These are phyloP conservation scores for Apophysomyces ossiformis DNA, from an alignment of 371 early-diverging fungal species.

Conservation along the genomic window DNA sequence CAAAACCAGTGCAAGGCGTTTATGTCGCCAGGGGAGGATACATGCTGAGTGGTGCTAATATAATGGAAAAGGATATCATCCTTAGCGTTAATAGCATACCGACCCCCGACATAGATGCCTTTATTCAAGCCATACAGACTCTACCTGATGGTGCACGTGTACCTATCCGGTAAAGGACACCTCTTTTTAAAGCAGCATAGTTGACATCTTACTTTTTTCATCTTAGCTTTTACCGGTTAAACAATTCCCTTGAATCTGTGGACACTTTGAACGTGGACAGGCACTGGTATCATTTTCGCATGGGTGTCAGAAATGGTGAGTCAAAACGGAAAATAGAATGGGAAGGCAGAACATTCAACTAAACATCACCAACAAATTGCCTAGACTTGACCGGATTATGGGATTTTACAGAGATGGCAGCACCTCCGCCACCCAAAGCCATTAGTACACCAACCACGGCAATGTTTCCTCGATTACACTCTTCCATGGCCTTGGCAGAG, in stretches of 20 bases:
- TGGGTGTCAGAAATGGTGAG: slow-evolving; percentile 77
- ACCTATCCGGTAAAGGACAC: slow-evolving; percentile 57
- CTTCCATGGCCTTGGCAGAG: slow-evolving; percentile 62
- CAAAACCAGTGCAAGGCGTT: slow-evolving; percentile 78
- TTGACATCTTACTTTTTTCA: not conserved
- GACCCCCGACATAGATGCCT: slow-evolving; percentile 79
- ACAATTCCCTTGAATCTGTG: slow-evolving; percentile 74
- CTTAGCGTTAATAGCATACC: slow-evolving; percentile 71
- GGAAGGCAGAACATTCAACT: not conserved
- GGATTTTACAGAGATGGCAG: slow-evolving; percentile 76
- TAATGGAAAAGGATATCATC: slow-evolving; percentile 70
- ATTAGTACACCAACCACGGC: slow-evolving; percentile 64
- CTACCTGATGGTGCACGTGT: slow-evolving; percentile 83
- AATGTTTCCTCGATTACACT: slow-evolving; percentile 60
- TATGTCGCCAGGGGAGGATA: slow-evolving; percentile 80
- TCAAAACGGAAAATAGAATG: not conserved
- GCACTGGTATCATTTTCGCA: slow-evolving; percentile 81
- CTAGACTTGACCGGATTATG: slow-evolving; percentile 79
- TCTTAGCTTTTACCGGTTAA: slow-evolving; percentile 64
- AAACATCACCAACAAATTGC: not conserved
- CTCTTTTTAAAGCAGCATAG: not conserved
- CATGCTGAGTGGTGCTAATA: slow-evolving; percentile 66
- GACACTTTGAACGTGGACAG: slow-evolving; percentile 81
- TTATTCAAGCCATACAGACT: slow-evolving; percentile 67
- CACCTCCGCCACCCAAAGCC: slow-evolving; percentile 55